These are phyloP conservation scores for Leccinum cinnamomeum DNA, from an alignment of 1,284 basidiomycete genomes.

Conservation along the genomic window DNA sequence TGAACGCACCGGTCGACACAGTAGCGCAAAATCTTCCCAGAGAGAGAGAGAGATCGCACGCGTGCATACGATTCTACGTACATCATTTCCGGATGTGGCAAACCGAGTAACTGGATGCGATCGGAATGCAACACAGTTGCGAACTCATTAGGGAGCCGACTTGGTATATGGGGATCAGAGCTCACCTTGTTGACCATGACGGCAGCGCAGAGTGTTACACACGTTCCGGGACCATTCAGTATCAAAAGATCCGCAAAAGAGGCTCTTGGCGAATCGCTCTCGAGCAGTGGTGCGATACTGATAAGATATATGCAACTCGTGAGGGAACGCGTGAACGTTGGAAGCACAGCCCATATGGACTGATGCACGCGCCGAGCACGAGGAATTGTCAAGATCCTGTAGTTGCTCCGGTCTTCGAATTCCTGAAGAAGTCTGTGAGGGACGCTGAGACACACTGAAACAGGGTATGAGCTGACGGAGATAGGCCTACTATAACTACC, in stretches of 20 bases:
- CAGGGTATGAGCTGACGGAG: slow-evolving; percentile 19
- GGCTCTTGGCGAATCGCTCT: slow-evolving; percentile 22
- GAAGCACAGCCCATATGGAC: slow-evolving; percentile 63
- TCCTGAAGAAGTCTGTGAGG: slow-evolving; percentile 20
- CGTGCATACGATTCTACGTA: slow-evolving; percentile 97
- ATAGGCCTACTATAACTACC: slow-evolving; percentile 1
- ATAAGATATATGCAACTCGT: slow-evolving; percentile 55
- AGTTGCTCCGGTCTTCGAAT: slow-evolving; percentile 28
- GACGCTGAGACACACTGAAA: background rate
- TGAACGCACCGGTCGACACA: slow-evolving; percentile 76
- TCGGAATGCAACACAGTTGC: slow-evolving; percentile 7
- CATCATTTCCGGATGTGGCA: slow-evolving; percentile 73
- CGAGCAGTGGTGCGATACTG: slow-evolving; percentile 49
- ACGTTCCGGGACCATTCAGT: slow-evolving; percentile 96
- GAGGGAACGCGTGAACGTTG: slow-evolving; percentile 65
- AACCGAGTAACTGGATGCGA: slow-evolving; percentile 64
- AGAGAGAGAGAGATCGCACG: slow-evolving; percentile 79
- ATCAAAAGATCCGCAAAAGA: slow-evolving; percentile 78
- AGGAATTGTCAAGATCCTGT: slow-evolving; percentile 67
- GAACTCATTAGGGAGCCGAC: background rate
- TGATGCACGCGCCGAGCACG: slow-evolving; percentile 87
- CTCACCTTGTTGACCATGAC: slow-evolving; percentile 77
- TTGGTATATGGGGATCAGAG: slow-evolving; percentile 14
- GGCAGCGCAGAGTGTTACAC: slow-evolving; percentile 76
- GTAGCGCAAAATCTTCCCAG: slow-evolving; percentile 77